Base-by-base conservation (phyloP, 306 rosid species). In the Cucumis sativus region DNA sequence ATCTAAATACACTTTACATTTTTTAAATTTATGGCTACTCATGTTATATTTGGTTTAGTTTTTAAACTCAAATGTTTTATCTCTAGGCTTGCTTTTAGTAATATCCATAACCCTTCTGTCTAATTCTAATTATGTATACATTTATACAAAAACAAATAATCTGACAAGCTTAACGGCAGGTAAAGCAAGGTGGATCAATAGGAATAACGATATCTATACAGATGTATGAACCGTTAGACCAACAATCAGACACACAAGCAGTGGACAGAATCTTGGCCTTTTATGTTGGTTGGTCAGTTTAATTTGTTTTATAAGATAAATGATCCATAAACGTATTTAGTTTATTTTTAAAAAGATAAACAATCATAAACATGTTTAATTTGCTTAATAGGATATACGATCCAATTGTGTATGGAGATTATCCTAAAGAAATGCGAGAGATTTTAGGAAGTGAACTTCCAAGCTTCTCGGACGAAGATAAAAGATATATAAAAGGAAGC, bases 181-280 rank as follows among this genome's bases (percentile, higher is more conserved):
- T 25, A 70, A 82, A 76, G 74, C 93, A 84, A 76, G 83, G 82
- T 54, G 96, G 93, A 51, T 59, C 40, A 20, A 76, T 91, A 68
- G 96, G 96, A 62, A 68, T 91, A 58, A 33, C 37, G 37, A 49
- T 78, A 60, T 23, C 15, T 0, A 23, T 49, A 9, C 54, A 71
- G 72, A 84, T 85, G 96, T 89, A 71, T 83, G 93, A 91, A 81
- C 93, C 93, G 16, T 74, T 89, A 51, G 88, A 87, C 78, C 65
- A 86, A 71, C 88, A 84, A 71, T 58, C 67, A 21, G 93, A 91
- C 57, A 71, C 67, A 65, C 79, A 58, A 56, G 92, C 92, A 25
- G 88, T 5, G 20, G 33, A 59, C 6, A 91, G 96, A 81, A 87
- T 83, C 65, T 76, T 91, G 51, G 83, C 86, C 75, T 91, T 89